Conservation (phyloP, 169 alveolate species). For the Theileria annulata region DNA sequence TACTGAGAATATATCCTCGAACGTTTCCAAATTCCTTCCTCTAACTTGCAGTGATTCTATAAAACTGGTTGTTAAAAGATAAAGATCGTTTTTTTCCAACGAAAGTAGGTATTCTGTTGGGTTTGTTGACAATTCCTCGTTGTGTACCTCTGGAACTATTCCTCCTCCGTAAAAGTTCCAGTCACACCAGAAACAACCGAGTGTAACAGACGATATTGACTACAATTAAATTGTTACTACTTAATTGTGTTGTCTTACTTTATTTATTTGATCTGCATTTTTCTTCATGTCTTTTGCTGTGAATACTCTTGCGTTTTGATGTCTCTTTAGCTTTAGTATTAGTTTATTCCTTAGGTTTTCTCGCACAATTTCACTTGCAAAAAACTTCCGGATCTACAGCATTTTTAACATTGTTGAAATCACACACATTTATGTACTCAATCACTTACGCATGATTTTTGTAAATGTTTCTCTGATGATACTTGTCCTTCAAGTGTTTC, state of each 20-base stretch:
- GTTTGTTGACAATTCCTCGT: constrained; percentile 1
- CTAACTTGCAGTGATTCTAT: neutral
- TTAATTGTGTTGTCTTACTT: constrained; percentile 14
- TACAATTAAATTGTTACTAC: neutral
- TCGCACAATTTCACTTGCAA: constrained; percentile 23
- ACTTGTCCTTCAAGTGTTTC: constrained; percentile 24
- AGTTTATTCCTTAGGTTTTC: constrained; percentile 5
- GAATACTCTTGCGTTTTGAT: constrained; percentile 22
- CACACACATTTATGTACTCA: too few species aligned
- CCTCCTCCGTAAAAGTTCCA: constrained; percentile 54
- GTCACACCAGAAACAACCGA: constrained; percentile 61
- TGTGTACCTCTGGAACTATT: constrained; percentile 23
- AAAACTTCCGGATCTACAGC: constrained; percentile 10
- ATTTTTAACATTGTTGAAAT: too few species aligned
- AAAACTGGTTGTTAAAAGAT: neutral
- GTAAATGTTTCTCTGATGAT: neutral
- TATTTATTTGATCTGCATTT: constrained; percentile 21
- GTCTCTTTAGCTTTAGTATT: constrained; percentile 38
- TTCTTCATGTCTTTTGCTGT: constrained; percentile 29
- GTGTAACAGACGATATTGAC: constrained; percentile 31
- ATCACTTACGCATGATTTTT: constrained; percentile 18
- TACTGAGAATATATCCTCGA: neutral
- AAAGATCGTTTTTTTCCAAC: neutral
- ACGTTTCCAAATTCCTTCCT: neutral
- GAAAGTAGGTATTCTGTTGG: neutral